Conservation (phyloP, 2,329 filamentous ascomycete species). For the Stagonosporopsis rhizophila region DNA sequence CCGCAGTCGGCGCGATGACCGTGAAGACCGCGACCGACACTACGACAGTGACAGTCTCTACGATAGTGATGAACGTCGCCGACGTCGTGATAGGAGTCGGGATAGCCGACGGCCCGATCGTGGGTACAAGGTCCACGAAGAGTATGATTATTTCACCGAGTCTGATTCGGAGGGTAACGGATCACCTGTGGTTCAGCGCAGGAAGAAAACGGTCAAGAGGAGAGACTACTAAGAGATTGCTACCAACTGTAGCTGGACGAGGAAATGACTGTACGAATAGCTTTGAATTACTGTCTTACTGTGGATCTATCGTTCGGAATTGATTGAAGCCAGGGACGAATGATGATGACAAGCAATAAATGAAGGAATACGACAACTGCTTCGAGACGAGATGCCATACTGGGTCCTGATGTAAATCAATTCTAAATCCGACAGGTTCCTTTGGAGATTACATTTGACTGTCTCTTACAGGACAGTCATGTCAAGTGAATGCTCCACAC, state of each 20-base stretch:
- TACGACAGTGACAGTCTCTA: slow-evolving; percentile 11
- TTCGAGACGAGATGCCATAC: too few relatives aligned
- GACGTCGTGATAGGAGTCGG: slow-evolving; percentile 13
- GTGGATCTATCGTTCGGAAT: background rate
- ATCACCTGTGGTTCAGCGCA: slow-evolving; percentile 13
- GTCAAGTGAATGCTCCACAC: too few relatives aligned
- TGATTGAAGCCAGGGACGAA: background rate
- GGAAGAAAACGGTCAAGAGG: slow-evolving; percentile 15
- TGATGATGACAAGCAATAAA: background rate
- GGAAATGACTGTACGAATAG: background rate
- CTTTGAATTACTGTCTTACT: background rate
- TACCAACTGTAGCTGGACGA: background rate
- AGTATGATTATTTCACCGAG: slow-evolving; percentile 16
- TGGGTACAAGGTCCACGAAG: slow-evolving; percentile 17
- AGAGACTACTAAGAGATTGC: slow-evolving; percentile 5
- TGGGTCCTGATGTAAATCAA: background rate
- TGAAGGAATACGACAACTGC: background rate
- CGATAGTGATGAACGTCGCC: slow-evolving; percentile 14
- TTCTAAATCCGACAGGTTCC: background rate
- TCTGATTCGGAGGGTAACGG: slow-evolving; percentile 13
- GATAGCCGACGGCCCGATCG: slow-evolving; percentile 16
- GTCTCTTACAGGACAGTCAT: too few relatives aligned
- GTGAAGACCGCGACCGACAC: slow-evolving; percentile 18
- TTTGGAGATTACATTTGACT: background rate
- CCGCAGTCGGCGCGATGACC: slow-evolving; percentile 12